Conservation (phyloP, 1,139 yeast species). For the Candida sanyaensis region DNA sequence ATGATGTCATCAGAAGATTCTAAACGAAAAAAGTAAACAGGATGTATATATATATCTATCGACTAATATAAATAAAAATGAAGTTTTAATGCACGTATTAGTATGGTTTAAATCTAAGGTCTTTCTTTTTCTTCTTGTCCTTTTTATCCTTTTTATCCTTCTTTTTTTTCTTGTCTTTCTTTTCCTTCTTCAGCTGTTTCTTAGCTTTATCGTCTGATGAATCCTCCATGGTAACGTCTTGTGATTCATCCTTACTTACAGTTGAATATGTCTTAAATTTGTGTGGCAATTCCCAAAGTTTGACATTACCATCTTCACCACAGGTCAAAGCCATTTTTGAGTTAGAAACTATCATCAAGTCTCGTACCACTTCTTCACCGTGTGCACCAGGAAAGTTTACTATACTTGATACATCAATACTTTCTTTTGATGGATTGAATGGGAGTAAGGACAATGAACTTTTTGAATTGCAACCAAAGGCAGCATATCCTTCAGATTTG, state of each 20-base stretch:
- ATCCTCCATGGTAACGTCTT: constrained; percentile 26
- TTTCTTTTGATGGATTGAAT: constrained; percentile 52
- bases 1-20: constrained; percentile 66
- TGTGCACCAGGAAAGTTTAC: constrained; percentile 67
- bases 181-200: constrained; percentile 20
- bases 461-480: constrained; percentile 65
- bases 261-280: neutral
- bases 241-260: constrained; percentile 23
- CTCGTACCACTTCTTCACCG: constrained; percentile 85
- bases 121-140: constrained; percentile 31
- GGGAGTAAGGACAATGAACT: constrained; percentile 54
- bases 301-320: constrained; percentile 85
- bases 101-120: constrained; percentile 54
- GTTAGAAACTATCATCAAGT: constrained; percentile 48
- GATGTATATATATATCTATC: neutral
- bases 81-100: constrained; percentile 18
- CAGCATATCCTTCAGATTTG: constrained; percentile 59
- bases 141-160: constrained; percentile 22
- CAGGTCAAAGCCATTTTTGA: constrained; percentile 56
- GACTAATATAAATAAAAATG: neutral
- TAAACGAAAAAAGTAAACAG: constrained; percentile 8
- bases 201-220: constrained; percentile 17
- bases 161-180: constrained; percentile 22
- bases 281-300: constrained; percentile 59
- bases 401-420: constrained; percentile 34